phyloP scores from a whole-genome alignment of 208 protist species.

The Acanthamoeba divionensis region DNA sequence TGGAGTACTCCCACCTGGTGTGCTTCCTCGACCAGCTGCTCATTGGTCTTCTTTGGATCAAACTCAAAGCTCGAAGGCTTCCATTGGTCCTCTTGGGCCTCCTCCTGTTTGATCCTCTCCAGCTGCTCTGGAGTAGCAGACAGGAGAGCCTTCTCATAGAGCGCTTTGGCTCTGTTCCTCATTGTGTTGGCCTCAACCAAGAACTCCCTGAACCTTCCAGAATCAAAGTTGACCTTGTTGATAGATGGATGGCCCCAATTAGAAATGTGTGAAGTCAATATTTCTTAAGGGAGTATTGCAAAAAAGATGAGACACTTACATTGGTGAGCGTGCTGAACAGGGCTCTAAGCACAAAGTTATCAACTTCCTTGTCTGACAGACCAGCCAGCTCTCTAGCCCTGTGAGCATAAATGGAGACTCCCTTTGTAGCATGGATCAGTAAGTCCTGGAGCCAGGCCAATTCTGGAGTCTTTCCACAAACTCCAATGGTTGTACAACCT shows the following conservation, averaged over 20 bases:
- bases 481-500: constrained; percentile 79
- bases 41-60: neutral
- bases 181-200: neutral
- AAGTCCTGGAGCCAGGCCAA: constrained; percentile 73
- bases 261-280: no score
- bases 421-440: constrained; percentile 52
- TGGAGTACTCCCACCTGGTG: neutral
- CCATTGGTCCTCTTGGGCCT: constrained; percentile 25
- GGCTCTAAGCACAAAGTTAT: constrained; percentile 69
- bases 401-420: constrained; percentile 13
- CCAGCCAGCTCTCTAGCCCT: neutral
- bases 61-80: neutral
- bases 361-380: constrained; percentile 25
- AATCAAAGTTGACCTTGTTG: constrained; percentile 61
- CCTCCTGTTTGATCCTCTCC: neutral
- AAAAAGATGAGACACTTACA: constrained; percentile 73
- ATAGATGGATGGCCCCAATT: no score
- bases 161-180: constrained; percentile 28
- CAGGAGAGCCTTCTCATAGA: constrained; percentile 1
- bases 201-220: neutral
- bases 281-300: constrained; percentile 56
- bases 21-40: neutral
- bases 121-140: neutral
- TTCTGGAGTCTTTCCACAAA: constrained; percentile 78
- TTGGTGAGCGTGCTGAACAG: constrained; percentile 83